Base-by-base conservation (phyloP, 2,329 filamentous ascomycete species). In the Phoma sp. region DNA sequence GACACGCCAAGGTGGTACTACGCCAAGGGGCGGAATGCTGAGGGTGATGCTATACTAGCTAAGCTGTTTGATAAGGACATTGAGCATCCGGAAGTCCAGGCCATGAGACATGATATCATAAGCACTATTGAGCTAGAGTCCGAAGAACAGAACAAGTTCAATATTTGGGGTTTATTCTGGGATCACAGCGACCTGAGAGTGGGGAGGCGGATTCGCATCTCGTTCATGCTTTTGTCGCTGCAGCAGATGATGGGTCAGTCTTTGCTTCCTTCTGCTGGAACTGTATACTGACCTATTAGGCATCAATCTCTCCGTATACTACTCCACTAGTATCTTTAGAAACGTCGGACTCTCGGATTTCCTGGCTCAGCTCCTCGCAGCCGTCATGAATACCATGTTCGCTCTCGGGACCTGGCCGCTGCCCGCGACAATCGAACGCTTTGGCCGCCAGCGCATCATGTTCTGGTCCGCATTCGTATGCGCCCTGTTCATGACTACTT, bases 1-100 rank as follows among this genome's bases (percentile, higher is more conserved):
- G 63, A 78, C 70, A 68, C 71, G 69, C 59, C 82, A 11, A 67
- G 84, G 27, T 80, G 82, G 27, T 69, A 84, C 32, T 76, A 85
- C 10, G 72, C 85, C 1, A 81, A 80, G n/a, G 82, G 82, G 3
- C 61, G 65, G 4, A 64, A 84, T 42, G 79, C 83, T 2, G 73
- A 74, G 40, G 72, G 72, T 4, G 45, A 69, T 5, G 60, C 69
- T 2, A 70, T 75, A 1, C 65, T 75, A 9, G 64, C 63, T 24
- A 67, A 67, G 3, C 55, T 72, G 54, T 77, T 72, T 51, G 72
- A 78, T 38, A 62, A 76, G 1, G 68, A 72, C 3, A 64, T 68
- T 4, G 70, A 78, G 32, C 67, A 74, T 38, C 69, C 65, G 51
- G 70, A 70, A 39, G 69, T 75, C 14, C 58, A 58, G 24, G 72